These are phyloP conservation scores for Lentinula novae-zelandiae DNA, from an alignment of 1,284 basidiomycete genomes.

Conservation along the genomic window DNA sequence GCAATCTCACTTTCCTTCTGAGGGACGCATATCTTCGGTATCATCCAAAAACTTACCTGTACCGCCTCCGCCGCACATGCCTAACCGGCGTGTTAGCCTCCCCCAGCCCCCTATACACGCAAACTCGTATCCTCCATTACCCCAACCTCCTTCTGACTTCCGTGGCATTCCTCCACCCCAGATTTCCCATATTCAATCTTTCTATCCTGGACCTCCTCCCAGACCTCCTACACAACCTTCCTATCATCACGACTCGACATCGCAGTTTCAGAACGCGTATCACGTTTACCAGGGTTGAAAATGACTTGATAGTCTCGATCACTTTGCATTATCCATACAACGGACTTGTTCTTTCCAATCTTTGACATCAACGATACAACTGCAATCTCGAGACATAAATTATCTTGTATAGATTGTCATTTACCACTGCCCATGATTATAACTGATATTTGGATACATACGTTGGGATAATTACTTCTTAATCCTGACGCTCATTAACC, in stretches of 20 bases:
- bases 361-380: background rate
- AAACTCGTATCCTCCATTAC: slow-evolving; percentile 20
- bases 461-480: background rate
- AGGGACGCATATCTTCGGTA: slow-evolving; percentile 9
- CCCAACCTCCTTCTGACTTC: slow-evolving; percentile 28
- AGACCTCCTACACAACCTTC: background rate
- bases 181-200: slow-evolving; percentile 16
- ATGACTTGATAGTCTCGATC: background rate
- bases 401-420: background rate
- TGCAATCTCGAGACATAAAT: background rate
- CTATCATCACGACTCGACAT: background rate
- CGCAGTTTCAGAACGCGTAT: background rate
- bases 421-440: background rate
- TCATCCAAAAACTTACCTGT: slow-evolving; percentile 16
- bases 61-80: slow-evolving; percentile 21
- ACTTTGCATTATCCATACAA: background rate
- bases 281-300: background rate
- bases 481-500: slow-evolving; percentile 24
- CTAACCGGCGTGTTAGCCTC: slow-evolving; percentile 29
- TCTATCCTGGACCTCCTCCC: slow-evolving; percentile 17
- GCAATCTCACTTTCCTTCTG: slow-evolving; percentile 11
- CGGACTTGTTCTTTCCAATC: background rate
- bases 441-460: background rate
- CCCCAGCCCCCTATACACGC: slow-evolving; percentile 34
- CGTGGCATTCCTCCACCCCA: slow-evolving; percentile 21